Percentiles rank a stretch among this genome's conserved stretches.
These are phyloP conservation scores for Microcyclosporella mali DNA, from an alignment of 2,329 filamentous ascomycete genomes.

Conservation along the genomic window DNA sequence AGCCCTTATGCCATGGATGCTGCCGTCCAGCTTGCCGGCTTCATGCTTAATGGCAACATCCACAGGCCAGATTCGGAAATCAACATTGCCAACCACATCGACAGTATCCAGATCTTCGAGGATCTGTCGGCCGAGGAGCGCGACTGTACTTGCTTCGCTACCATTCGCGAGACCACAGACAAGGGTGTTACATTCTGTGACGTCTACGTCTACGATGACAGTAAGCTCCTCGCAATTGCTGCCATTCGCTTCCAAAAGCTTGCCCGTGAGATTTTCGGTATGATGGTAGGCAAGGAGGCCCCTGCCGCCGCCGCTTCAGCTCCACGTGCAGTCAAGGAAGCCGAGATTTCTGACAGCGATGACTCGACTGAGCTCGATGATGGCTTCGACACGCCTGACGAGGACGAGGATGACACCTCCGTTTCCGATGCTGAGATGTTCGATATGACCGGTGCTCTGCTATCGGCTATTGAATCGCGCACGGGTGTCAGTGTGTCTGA, in stretches of 20 bases:
- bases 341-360: too few relatives aligned
- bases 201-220: too few relatives aligned
- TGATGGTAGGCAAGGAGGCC: neutral
- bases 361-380: too few relatives aligned
- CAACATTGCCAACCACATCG: too few relatives aligned
- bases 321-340: neutral
- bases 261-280: slow-evolving; percentile 1
- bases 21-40: neutral
- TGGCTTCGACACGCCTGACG: neutral
- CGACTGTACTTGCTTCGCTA: too few relatives aligned
- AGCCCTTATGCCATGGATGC: neutral
- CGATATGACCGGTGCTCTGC: neutral
- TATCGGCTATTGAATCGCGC: slow-evolving; percentile 2
- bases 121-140: too few relatives aligned
- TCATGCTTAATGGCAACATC: slow-evolving; percentile 1
- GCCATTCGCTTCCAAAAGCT: slow-evolving; percentile 1
- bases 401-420: neutral
- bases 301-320: neutral
- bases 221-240: too few relatives aligned
- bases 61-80: too few relatives aligned
- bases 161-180: too few relatives aligned
- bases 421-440: neutral
- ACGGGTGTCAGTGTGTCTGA: slow-evolving; percentile 1
- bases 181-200: too few relatives aligned
- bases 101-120: too few relatives aligned